Evolutionary conservation across 352 stramenopile species (phyloP).

Genomic region (Globisporangium recalcitrans): DNA sequence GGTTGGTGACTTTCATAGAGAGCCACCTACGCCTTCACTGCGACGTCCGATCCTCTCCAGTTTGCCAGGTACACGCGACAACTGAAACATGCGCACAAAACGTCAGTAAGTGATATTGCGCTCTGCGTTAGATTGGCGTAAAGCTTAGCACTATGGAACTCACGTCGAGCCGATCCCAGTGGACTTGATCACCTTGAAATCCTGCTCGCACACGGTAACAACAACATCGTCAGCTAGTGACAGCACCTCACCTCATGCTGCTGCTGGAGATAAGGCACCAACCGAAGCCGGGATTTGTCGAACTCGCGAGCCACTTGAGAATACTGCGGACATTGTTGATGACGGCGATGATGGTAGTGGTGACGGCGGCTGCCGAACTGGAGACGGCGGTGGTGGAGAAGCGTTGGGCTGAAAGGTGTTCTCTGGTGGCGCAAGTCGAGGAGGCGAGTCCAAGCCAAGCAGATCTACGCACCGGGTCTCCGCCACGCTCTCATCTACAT

Average conservation of each 20-base stretch:
- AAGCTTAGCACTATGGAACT: neutral
- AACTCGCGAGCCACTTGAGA: slow-evolving; percentile 21
- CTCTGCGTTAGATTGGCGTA: neutral
- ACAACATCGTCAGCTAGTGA: neutral
- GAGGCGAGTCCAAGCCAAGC: slow-evolving; percentile 21
- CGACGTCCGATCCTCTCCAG: slow-evolving; percentile 71
- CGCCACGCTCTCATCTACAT: slow-evolving; percentile 1
- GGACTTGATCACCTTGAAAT: slow-evolving; percentile 41
- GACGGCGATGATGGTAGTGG: neutral
- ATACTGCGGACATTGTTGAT: slow-evolving; percentile 10
- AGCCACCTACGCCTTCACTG: slow-evolving; percentile 61
- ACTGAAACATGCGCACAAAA: slow-evolving; percentile 21
- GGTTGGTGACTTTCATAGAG: neutral
- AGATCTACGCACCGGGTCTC: slow-evolving; percentile 23
- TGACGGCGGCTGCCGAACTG: neutral
- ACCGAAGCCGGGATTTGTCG: slow-evolving; percentile 28
- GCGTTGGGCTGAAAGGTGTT: neutral
- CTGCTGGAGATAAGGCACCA: neutral
- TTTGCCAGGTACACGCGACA: slow-evolving; percentile 72
- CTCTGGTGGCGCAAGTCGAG: neutral
- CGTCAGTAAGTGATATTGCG: neutral
- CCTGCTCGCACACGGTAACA: slow-evolving; percentile 10
- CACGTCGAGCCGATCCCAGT: slow-evolving; percentile 70
- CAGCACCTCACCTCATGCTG: too few species aligned
- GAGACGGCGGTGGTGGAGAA: neutral